Percentiles rank a stretch among this genome's conserved stretches.
Conservation (phyloP, 176 grass and related monocot genomes). For the Carex pumila region DNA sequence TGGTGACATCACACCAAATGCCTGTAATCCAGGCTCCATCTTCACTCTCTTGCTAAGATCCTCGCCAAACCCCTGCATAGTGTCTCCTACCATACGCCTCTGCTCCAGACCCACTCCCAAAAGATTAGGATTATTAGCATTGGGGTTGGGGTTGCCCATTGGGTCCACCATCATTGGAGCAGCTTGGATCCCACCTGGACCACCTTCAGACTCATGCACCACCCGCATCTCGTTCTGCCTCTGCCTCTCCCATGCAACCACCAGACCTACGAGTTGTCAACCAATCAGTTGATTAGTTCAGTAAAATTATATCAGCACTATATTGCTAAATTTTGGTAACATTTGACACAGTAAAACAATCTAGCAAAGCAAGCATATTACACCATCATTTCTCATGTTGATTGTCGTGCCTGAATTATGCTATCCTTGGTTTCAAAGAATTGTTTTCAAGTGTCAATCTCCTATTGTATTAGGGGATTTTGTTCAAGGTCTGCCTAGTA, state of each 20-base stretch:
- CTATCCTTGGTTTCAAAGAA: neutral
- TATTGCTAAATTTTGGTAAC: neutral
- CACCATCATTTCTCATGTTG: neutral
- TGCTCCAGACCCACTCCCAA: neutral
- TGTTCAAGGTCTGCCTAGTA: neutral
- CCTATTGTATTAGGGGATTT: neutral
- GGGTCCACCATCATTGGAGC: conserved; percentile 23
- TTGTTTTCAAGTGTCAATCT: neutral
- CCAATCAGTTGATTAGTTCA: neutral
- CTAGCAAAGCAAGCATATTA: neutral
- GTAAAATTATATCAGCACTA: neutral
- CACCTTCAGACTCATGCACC: conserved; percentile 55
- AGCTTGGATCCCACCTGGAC: neutral
- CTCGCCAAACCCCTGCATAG: conserved; percentile 29
- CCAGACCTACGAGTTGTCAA: conserved; percentile 31
- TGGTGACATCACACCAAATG: conserved; percentile 90
- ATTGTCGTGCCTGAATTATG: neutral
- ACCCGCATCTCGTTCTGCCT: conserved; percentile 89
- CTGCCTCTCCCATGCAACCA: conserved; percentile 97
- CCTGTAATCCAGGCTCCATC: conserved; percentile 86
- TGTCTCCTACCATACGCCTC: neutral
- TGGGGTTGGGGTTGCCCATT: conserved; percentile 21
- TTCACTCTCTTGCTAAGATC: conserved; percentile 97
- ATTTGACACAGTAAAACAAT: neutral
- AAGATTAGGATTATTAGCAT: conserved; percentile 24